Base-by-base conservation (phyloP, 345 rosid genomes). In the Firmiana major region DNA sequence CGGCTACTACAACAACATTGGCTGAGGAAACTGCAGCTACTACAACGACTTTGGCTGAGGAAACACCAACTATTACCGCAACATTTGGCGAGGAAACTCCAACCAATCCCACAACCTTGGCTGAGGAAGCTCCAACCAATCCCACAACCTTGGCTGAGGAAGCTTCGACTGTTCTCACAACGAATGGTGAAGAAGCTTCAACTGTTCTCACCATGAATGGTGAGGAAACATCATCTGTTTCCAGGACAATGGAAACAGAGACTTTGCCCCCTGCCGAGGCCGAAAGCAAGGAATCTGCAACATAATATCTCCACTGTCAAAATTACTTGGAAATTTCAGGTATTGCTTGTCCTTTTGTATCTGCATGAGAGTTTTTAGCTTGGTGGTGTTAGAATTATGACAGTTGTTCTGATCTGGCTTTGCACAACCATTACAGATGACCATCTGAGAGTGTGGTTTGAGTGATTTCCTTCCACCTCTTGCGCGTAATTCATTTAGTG, bases 231-330 rank as follows among this genome's bases (percentile, higher is more conserved):
- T 26, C 42, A 24, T 45, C 79, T 42, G 22, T 46, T 68, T 24
- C 73, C n/a, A 42, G 21, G 1, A 45, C 77, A 21, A 11, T 13
- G 0, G 77, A 31, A 42, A 60, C 9, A 8, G 77, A 75, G 65
- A 77, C 78, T 72, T 62, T 36, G 10, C 82, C 83, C 13, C 74
- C 83, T 81, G 78, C 63, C 9, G 77, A 73, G 51, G 65, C 80
- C 1, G 76, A 78, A 62, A 83, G 86, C 64, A 84, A 83, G 74
- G 91, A 86, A 79, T 81, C 83, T 63, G 82, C 90, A 73, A 75
- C 77, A 7, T 77, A 46, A 62, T 81, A 17, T 72, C 55, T 65
- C 0, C 28, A 38, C 12, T 63, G 51, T 31, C 68, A 49, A 71
- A 71, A 24, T 72, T 31, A 54, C 71, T 53, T 55, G 67, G 62